Base-by-base conservation (phyloP, 768 basidiomycete genomes). In the Lenzites betulinus region DNA sequence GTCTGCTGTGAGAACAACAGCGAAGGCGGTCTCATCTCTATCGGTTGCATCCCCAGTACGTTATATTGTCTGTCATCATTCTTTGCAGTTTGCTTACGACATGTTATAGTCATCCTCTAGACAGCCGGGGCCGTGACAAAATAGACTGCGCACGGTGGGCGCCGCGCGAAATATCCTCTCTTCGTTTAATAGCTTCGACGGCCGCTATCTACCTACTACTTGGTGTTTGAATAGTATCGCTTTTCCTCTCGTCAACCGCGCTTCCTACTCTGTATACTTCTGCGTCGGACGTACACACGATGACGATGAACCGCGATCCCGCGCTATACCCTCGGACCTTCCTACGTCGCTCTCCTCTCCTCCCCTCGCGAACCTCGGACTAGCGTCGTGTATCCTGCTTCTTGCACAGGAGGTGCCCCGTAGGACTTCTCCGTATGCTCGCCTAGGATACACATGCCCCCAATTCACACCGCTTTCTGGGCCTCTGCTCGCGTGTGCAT, bases 1-100 rank as follows among this genome's bases (percentile, higher is more conserved):
- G 69, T 73, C 18, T 73, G 71, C 66, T 71, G 71, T 58, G 61
- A 65, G 51, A 65, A 71, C 60, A 70, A 67, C 66, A 62, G 41
- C 49, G 64, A 61, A 42, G 64, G 70, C 36, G 69, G 69, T 18
- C 36, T 70, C 58, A 64, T 71, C 57, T 62, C 62, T 41, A 67
- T 70, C 51, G 69, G 68, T 43, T 71, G 70, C 62, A 53, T 64
- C 26, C 65, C 69, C 20, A 69, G 70, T 64, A 58, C 43, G 55
- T 58, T 20, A 60, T 36, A 28, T 56, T 44, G 42, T 56, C 22
- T 22, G 13, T 23, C 39, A 15, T 20, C 7, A 7, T 18, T 7
- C 2, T 23, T 18, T 16, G 30, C 11, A 52, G 20, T 28, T 4
- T 28, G 16, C n/a, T 13, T 16, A 33, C 30, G 30, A 33, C 4